Conservation (phyloP, 2,329 filamentous ascomycete genomes). For the Didymella pinodella region DNA sequence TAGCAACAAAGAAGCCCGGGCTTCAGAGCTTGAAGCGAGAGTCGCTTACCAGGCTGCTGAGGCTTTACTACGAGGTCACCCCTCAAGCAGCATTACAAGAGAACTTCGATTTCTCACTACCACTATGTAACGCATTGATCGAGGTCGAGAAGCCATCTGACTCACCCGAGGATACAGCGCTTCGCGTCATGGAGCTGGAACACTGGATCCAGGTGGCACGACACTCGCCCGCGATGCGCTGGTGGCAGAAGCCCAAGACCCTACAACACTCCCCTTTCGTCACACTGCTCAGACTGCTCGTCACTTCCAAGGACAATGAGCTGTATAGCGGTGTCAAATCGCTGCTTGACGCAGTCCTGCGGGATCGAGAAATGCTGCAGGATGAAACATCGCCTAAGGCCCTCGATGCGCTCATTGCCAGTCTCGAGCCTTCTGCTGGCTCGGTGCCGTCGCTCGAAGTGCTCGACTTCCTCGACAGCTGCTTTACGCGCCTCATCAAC, state of each 20-base stretch:
- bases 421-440: conserved; percentile 54
- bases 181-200: conserved; percentile 77
- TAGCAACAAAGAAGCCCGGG: conserved; percentile 73
- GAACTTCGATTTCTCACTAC: conserved; percentile 85
- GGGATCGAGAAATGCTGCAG: conserved; percentile 73
- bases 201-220: conserved; percentile 82
- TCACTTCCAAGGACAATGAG: conserved; percentile 59
- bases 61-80: conserved; percentile 83
- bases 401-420: conserved; percentile 58
- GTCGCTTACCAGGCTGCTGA: conserved; percentile 77
- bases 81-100: conserved; percentile 81
- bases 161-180: conserved; percentile 58
- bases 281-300: conserved; percentile 69
- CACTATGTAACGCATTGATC: conserved; percentile 73
- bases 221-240: conserved; percentile 83
- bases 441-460: conserved; percentile 51
- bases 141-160: conserved; percentile 59
- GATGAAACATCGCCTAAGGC: conserved; percentile 50
- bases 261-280: conserved; percentile 74
- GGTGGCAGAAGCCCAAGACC: conserved; percentile 79
- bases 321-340: conserved; percentile 61
- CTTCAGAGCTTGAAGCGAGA: conserved; percentile 79
- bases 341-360: conserved; percentile 67
- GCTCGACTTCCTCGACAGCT: conserved; percentile 83
- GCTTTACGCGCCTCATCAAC: conserved; percentile 75